phyloP scores from a whole-genome alignment of 2,329 filamentous ascomycete genomes.

The Fusarium chuoi region DNA sequence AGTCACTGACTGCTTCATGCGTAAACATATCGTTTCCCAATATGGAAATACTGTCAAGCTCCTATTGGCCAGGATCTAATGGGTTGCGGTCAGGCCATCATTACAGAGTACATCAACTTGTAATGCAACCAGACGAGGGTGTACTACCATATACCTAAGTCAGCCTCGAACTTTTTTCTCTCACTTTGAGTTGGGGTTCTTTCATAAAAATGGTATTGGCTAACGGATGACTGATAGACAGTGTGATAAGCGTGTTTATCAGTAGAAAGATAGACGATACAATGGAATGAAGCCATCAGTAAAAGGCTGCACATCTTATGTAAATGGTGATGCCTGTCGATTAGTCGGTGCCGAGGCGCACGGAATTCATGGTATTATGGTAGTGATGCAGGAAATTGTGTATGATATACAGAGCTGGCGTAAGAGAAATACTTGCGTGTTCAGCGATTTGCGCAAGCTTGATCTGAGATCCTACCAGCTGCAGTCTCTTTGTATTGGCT shows the following conservation, averaged over 20 bases:
- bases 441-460: not conserved
- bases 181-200: not conserved
- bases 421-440: not conserved
- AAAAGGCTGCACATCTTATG: not conserved
- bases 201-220: not conserved
- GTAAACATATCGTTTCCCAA: conserved; percentile 4
- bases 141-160: not conserved
- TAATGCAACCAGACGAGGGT: not conserved
- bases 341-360: not conserved
- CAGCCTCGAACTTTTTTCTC: not conserved
- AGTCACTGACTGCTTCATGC: not conserved
- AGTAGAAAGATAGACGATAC: conserved; percentile 3
- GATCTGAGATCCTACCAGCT: not conserved
- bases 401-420: not conserved
- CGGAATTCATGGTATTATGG: not conserved
- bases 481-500: not conserved
- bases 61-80: conserved; percentile 16
- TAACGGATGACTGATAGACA: not conserved
- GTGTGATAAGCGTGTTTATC: not conserved
- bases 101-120: not conserved
- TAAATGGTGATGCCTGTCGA: not conserved
- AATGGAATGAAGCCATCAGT: conserved; percentile 2
- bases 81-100: not conserved
- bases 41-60: conserved; percentile 16
- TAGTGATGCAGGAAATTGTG: not conserved